phyloP scores from a whole-genome alignment of 106 monocot species.

The Apostasia ramifera region DNA sequence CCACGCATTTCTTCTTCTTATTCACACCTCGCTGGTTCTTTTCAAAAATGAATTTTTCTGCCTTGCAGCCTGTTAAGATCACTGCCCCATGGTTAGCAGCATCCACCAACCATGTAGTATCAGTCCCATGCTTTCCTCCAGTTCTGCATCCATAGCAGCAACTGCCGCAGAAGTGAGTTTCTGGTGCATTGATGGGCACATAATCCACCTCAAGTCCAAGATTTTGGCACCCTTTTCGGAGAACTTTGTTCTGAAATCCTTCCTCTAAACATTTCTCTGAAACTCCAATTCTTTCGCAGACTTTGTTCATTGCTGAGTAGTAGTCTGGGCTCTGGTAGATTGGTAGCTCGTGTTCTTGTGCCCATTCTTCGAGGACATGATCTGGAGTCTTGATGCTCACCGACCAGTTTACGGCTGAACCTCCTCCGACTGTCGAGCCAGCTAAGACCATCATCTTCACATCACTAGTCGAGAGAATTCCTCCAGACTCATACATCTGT shows the following conservation, averaged over 20 bases:
- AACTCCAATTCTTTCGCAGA: conserved; percentile 67
- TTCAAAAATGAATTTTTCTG: conserved; percentile 54
- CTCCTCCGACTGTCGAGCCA: conserved; percentile 67
- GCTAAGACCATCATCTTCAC: conserved; percentile 44
- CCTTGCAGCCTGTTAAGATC: conserved; percentile 66
- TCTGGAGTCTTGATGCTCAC: conserved; percentile 55
- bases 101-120: conserved; percentile 75
- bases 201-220: conserved; percentile 54
- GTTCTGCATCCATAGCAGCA: conserved; percentile 59
- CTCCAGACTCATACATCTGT: conserved; percentile 54
- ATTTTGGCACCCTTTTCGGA: conserved; percentile 73
- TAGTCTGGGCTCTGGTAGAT: conserved; percentile 41
- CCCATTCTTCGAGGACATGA: conserved; percentile 60
- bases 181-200: conserved; percentile 56
- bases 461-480: conserved; percentile 27
- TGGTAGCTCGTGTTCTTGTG: conserved; percentile 31
- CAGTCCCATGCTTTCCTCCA: conserved; percentile 62
- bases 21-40: conserved; percentile 4
- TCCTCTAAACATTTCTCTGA: conserved; percentile 54
- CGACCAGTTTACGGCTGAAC: conserved; percentile 74
- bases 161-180: conserved; percentile 64
- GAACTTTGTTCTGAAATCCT: conserved; percentile 71
- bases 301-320: conserved; percentile 56
- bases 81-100: conserved; percentile 57
- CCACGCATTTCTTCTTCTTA: conserved; percentile 46